These are phyloP conservation scores for Astrephomene gubernaculifera DNA, from an alignment of 139 green algal genomes.

Conservation along the genomic window DNA sequence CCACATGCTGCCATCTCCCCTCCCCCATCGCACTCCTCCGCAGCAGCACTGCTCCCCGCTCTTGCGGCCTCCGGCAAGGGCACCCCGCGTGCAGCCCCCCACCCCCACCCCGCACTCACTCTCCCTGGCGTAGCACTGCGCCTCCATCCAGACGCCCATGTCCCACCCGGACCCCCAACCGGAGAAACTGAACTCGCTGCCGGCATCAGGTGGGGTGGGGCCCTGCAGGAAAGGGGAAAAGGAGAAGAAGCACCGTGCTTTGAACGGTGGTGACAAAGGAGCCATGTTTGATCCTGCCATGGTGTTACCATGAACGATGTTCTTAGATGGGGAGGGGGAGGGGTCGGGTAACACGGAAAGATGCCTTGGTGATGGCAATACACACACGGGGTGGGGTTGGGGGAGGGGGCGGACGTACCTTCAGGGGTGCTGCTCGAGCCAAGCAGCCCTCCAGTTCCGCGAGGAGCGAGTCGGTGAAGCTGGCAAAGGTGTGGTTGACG, in stretches of 20 bases:
- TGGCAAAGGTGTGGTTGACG: not conserved
- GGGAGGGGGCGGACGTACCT: not conserved
- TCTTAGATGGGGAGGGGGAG: too few species aligned
- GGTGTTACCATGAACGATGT: too few species aligned
- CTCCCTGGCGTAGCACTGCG: not conserved
- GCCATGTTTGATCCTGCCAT: too few species aligned
- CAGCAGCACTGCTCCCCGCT: too few species aligned
- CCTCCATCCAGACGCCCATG: not conserved
- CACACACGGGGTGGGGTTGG: too few species aligned
- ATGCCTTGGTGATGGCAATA: too few species aligned
- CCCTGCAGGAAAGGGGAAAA: too few species aligned
- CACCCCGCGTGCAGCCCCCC: not conserved
- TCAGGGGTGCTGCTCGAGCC: not conserved
- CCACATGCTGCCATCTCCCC: not conserved
- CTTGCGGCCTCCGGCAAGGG: not conserved
- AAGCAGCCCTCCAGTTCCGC: not conserved
- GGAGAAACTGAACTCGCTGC: not conserved
- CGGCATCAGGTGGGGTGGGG: too few species aligned
- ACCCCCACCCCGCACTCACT: not conserved
- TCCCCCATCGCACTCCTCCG: not conserved
- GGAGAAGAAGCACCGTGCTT: too few species aligned
- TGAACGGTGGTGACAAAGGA: too few species aligned
- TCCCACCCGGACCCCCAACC: conserved; percentile 1
- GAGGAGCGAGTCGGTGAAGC: not conserved
- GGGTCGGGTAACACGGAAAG: too few species aligned